Conservation (phyloP, 1,139 yeast genomes). For the Suhomyces chickasaworum region DNA sequence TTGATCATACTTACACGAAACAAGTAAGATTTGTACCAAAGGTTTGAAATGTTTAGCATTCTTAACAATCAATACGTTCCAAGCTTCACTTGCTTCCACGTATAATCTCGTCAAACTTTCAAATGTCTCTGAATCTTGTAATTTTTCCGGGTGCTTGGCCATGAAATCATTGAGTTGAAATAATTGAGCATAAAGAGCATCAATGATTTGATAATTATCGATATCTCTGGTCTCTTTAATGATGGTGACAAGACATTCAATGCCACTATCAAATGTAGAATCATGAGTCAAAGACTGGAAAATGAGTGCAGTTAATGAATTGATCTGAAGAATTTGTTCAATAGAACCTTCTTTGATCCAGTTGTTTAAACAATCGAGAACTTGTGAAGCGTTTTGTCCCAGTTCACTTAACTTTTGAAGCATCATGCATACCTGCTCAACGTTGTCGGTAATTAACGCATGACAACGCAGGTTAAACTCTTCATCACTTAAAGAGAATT, state of each 20-base stretch:
- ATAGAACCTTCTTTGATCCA: conserved; percentile 90
- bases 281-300: conserved; percentile 67
- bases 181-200: conserved; percentile 69
- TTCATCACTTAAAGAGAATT: conserved; percentile 78
- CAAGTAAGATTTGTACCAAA: conserved; percentile 72
- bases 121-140: conserved; percentile 70
- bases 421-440: conserved; percentile 65
- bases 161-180: conserved; percentile 59
- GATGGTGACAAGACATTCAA: conserved; percentile 81
- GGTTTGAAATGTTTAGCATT: conserved; percentile 71
- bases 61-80: conserved; percentile 87
- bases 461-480: conserved; percentile 69
- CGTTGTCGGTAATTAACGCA: conserved; percentile 65
- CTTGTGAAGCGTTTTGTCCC: conserved; percentile 26
- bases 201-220: conserved; percentile 59
- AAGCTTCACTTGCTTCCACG: conserved; percentile 92
- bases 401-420: conserved; percentile 52
- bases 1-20: conserved; percentile 61
- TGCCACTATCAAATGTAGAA: conserved; percentile 79
- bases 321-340: conserved; percentile 61
- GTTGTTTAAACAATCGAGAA: conserved; percentile 77
- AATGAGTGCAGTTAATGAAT: conserved; percentile 64
- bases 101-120: conserved; percentile 75
- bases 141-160: conserved; percentile 27
- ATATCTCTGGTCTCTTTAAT: conserved; percentile 81